phyloP scores from a whole-genome alignment of 116 monocot genomes.

The Trichopus zeylanicus region DNA sequence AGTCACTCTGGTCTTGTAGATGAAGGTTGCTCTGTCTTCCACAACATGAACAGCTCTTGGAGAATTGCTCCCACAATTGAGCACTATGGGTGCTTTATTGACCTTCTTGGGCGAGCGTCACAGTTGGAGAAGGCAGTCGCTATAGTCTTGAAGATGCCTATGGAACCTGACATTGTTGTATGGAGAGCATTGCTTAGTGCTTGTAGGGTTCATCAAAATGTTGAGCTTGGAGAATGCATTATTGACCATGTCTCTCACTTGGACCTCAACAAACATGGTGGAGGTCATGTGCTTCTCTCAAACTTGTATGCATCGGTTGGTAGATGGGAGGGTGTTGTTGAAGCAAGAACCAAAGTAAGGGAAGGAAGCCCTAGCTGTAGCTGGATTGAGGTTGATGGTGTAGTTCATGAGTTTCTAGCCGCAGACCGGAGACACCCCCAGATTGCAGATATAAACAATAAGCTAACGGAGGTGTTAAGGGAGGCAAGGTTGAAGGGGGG shows the following conservation, averaged over 20 bases:
- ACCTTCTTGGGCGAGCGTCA: slow-evolving; percentile 47
- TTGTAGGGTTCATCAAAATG: slow-evolving; percentile 39
- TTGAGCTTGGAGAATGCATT: slow-evolving; percentile 38
- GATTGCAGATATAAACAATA: slow-evolving; percentile 18
- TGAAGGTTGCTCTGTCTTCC: slow-evolving; percentile 30
- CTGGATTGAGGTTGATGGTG: slow-evolving; percentile 31
- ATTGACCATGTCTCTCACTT: slow-evolving; percentile 12
- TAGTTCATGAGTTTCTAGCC: slow-evolving; percentile 40
- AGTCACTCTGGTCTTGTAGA: slow-evolving; percentile 48
- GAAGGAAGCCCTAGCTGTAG: slow-evolving; percentile 32
- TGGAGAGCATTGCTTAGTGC: slow-evolving; percentile 57
- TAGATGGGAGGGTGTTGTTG: slow-evolving; percentile 27
- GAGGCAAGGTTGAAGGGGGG: slow-evolving; percentile 26
- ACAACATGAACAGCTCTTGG: slow-evolving; percentile 27
- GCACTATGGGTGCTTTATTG: slow-evolving; percentile 56
- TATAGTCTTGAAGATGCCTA: slow-evolving; percentile 37
- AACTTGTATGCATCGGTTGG: slow-evolving; percentile 37
- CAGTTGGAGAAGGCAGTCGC: slow-evolving; percentile 24
- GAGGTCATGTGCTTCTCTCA: slow-evolving; percentile 37
- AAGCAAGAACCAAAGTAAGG: slow-evolving; percentile 18
- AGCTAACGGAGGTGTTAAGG: slow-evolving; percentile 27
- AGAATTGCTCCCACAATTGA: slow-evolving; percentile 32
- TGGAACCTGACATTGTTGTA: slow-evolving; percentile 40
- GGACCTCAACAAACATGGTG: slow-evolving; percentile 11
- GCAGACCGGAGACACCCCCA: slow-evolving; percentile 28